Conservation (phyloP, 768 basidiomycete species). For the Lactarius trivialis region DNA sequence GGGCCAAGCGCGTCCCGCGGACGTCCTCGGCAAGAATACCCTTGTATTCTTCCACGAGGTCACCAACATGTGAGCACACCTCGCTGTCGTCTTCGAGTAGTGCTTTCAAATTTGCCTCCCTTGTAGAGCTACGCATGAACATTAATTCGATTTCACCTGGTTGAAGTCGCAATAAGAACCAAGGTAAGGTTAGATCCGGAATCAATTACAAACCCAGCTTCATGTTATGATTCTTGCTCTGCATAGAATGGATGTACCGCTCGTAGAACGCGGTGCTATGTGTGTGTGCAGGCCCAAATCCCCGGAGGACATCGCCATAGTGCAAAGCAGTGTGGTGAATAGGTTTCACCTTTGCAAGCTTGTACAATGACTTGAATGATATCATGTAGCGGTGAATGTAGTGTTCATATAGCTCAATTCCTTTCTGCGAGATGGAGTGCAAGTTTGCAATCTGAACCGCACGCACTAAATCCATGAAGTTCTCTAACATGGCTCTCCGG, state of each 20-base stretch:
- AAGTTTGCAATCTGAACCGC: slow-evolving; percentile 26
- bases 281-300: slow-evolving; percentile 30
- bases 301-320: slow-evolving; percentile 25
- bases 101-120: slow-evolving; percentile 9
- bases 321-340: slow-evolving; percentile 33
- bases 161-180: neutral
- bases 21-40: neutral
- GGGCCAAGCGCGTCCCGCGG: neutral
- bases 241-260: slow-evolving; percentile 22
- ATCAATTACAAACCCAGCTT: slow-evolving; percentile 19
- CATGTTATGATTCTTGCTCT: slow-evolving; percentile 23
- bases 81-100: neutral
- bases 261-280: slow-evolving; percentile 16
- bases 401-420: neutral
- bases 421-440: slow-evolving; percentile 14
- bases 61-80: neutral
- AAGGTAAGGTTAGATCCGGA: neutral
- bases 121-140: slow-evolving; percentile 6
- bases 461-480: slow-evolving; percentile 30
- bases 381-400: slow-evolving; percentile 25
- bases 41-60: neutral
- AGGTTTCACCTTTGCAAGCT: slow-evolving; percentile 26
- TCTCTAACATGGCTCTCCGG: slow-evolving; percentile 23
- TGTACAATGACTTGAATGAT: slow-evolving; percentile 24
- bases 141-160: slow-evolving; percentile 19